Evolutionary conservation across 1,284 basidiomycete genomes (phyloP).

Genomic region (Ganoderma meredithae): DNA sequence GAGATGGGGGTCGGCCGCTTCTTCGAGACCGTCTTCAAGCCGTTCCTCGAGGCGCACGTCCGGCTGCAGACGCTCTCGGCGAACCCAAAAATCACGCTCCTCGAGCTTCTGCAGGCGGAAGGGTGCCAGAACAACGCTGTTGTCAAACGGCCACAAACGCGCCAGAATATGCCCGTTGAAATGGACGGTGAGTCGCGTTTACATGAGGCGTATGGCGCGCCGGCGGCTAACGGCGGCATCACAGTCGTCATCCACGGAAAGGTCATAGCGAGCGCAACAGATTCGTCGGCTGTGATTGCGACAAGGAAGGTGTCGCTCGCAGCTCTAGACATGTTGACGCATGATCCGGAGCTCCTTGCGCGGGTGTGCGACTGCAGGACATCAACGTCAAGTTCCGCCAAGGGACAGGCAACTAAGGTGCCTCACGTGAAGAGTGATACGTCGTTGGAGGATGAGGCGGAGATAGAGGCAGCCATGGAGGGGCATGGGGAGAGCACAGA

Average conservation of each 20-base stretch:
- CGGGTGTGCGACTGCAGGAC: slow-evolving; percentile 67
- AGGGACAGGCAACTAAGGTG: neutral
- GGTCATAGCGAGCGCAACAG: slow-evolving; percentile 64
- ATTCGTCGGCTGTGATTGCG: slow-evolving; percentile 56
- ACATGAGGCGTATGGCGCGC: neutral
- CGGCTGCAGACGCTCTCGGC: slow-evolving; percentile 72
- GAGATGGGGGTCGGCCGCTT: slow-evolving; percentile 64
- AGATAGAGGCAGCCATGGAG: slow-evolving; percentile 27
- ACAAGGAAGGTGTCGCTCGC: slow-evolving; percentile 63
- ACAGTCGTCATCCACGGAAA: slow-evolving; percentile 72
- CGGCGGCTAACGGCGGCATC: neutral
- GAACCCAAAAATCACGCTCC: slow-evolving; percentile 77
- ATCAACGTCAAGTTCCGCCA: slow-evolving; percentile 38
- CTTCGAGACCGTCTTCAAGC: slow-evolving; percentile 70
- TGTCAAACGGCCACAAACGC: slow-evolving; percentile 45
- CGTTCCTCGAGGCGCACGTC: slow-evolving; percentile 79
- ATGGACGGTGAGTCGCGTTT: slow-evolving; percentile 35
- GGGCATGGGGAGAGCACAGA: slow-evolving; percentile 17
- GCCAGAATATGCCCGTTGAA: slow-evolving; percentile 21
- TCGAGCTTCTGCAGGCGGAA: slow-evolving; percentile 72
- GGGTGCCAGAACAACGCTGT: slow-evolving; percentile 71
- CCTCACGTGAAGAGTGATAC: neutral
- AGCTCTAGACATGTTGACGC: slow-evolving; percentile 72
- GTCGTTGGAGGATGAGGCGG: slow-evolving; percentile 19
- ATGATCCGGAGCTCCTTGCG: slow-evolving; percentile 65